Base-by-base conservation (phyloP, 768 basidiomycete species). In the Mycena polygramma region DNA sequence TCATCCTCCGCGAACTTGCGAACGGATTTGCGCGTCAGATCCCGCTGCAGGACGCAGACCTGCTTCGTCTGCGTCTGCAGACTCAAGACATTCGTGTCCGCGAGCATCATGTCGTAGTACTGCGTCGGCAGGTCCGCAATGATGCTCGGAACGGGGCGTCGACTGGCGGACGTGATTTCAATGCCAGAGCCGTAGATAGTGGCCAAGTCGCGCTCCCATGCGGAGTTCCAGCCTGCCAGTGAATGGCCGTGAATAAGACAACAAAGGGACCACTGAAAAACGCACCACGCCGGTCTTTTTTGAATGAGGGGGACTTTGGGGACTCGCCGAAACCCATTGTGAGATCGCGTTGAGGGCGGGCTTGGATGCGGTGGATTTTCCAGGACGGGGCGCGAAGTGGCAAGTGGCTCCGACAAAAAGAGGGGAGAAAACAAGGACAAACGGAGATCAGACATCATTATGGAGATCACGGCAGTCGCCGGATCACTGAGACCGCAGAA, bases 1-100 rank as follows among this genome's bases (percentile, higher is more conserved):
- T 75, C 68, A 45, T 75, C 66, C 24, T 70, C 68, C 0, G 72
- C 74, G 36, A 66, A 75, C 41, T 66, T 20, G 11, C 45, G n/a
- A 10, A 69, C 26, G 20, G 69, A 51, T 39, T 75, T 71, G 17
- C 63, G 69, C 11, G 69, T 70, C 3, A 75, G 54, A 26, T 75
- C 69, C 2, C 69, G 61, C 26, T 75, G 72, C 19, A 75, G 54
- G 30, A 57, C 57, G 46, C 71, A 72, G 2, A 75, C 58, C 59
- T 73, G 65, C 10, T 55, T 20, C 26, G 43, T 57, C 54, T 67
- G 69, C 9, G 19, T 24, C 49, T 66, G 54, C n/a, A 66, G 11
- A 51, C 43, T 66, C 22, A 52, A 15, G 8, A 66, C 63, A n/a
- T 52, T 24, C 35, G 49, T 22, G 26, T 73, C 72, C 6, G 41